A percentile compares a stretch with the other conserved stretches of the same genome.
Evolutionary conservation across 176 grass and related monocot species (phyloP).

Genomic region (Cymbopogon citratus): DNA sequence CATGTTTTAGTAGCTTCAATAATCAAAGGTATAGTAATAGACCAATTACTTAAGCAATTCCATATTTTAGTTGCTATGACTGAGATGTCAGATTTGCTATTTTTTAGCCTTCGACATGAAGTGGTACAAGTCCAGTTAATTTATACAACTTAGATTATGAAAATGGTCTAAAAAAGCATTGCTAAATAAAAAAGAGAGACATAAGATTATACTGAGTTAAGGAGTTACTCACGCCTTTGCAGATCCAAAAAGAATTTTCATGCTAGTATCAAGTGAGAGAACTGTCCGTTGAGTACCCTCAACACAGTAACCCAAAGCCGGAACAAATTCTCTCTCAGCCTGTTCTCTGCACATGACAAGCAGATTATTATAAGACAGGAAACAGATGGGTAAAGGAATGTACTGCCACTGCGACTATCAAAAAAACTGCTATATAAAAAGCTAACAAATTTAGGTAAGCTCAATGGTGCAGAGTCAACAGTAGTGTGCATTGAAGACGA

Average conservation of each 20-base stretch:
- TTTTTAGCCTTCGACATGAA: conserved; percentile 6
- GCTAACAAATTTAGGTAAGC: too few relatives aligned
- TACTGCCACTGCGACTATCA: background rate
- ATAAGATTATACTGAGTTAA: conserved; percentile 1
- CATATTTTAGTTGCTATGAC: too few relatives aligned
- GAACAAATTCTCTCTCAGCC: conserved; percentile 76
- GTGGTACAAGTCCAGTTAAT: background rate
- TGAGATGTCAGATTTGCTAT: background rate
- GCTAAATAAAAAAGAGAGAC: background rate
- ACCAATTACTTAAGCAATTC: too few relatives aligned
- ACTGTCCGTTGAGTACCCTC: too few relatives aligned
- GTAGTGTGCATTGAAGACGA: too few relatives aligned
- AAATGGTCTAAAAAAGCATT: background rate
- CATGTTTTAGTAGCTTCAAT: too few relatives aligned
- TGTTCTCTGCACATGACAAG: conserved; percentile 57
- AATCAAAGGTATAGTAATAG: too few relatives aligned
- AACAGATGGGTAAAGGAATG: background rate
- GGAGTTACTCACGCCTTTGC: conserved; percentile 82
- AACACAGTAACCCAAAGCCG: too few relatives aligned
- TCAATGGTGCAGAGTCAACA: too few relatives aligned
- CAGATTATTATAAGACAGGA: conserved; percentile 17
- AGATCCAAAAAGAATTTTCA: conserved; percentile 49
- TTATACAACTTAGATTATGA: background rate
- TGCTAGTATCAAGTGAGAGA: too few relatives aligned
- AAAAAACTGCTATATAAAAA: background rate